Base-by-base conservation (phyloP, 1,284 basidiomycete genomes). In the Puccinia horiana region DNA sequence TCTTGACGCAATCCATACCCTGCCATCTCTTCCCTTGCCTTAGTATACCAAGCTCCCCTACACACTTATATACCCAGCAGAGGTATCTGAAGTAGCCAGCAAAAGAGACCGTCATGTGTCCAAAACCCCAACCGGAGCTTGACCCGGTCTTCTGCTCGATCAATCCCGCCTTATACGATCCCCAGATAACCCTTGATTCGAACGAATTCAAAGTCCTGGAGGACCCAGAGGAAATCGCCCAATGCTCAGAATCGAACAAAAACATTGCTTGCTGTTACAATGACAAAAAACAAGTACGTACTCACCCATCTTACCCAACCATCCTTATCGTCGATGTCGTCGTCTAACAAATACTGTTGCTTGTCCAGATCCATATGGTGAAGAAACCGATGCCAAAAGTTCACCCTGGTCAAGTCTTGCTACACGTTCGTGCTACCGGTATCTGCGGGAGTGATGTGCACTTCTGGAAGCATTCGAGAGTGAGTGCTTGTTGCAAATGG, bases 391-490 rank as follows among this genome's bases (percentile, higher is more conserved):
- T 84, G 5, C 70, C 83, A 3, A 83, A 83, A 52, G 84, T 85
- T 47, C 84, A 84, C 35, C 85, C 85, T 2, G 86, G 86, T 40
- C 84, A 85, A 82, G 86, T 85, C 8, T 83, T 86, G 23, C 83
- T 86, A n/a, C 86, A 86, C 75, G 84, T 86, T 40, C 83, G 84
- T 32, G 85, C 85, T 40, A 86, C 86, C 8, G 79, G 86, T 42
- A 81, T 84, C n/a, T 84, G 83, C 63, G 83, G 76, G 1, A 84
- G 81, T 63, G 86, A 86, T 81, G 84, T 86, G 1, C 86, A 86
- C 83, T 86, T 86, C 63, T 86, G 86, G 86, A 84, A 86, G 81
- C 86, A 86, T 54, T 85, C 74, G 18, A 47, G 73, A 47, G 72
- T 82, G n/a, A 20, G 80, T 76, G 18, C n/a, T 8, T 52, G 12